These are phyloP conservation scores for Eimeria maxima DNA, from an alignment of 169 alveolate genomes.

Conservation along the genomic window DNA sequence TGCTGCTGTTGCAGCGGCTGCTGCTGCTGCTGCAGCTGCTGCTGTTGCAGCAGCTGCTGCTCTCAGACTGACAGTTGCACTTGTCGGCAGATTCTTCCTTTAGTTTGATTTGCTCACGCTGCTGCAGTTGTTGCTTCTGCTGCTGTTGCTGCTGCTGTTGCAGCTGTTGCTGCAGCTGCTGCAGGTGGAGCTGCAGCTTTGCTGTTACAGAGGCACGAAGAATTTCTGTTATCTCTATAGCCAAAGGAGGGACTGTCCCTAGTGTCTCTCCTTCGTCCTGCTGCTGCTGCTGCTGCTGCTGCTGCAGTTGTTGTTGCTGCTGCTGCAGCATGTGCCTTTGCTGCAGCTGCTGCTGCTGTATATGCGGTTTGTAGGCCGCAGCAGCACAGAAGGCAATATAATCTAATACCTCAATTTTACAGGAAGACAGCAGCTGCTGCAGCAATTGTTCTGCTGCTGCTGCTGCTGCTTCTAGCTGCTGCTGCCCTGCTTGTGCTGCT, in stretches of 20 bases:
- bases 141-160: constrained; percentile 45
- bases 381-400: constrained; percentile 55
- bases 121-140: constrained; percentile 26
- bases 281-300: constrained; percentile 65
- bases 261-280: constrained; percentile 7
- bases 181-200: constrained; percentile 65
- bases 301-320: constrained; percentile 39
- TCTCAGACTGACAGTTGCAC: not conserved
- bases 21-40: not conserved
- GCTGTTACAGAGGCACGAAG: constrained; percentile 15
- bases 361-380: constrained; percentile 33
- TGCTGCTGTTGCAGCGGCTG: constrained; percentile 15
- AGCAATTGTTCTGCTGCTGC: constrained; percentile 65
- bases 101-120: not conserved
- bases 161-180: constrained; percentile 51
- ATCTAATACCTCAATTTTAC: constrained; percentile 40
- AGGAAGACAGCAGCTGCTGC: constrained; percentile 58
- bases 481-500: constrained; percentile 44
- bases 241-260: constrained; percentile 47
- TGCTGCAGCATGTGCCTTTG: constrained; percentile 43
- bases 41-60: constrained; percentile 45
- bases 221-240: constrained; percentile 13
- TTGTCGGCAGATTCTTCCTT: not conserved
- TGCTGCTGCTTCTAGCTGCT: constrained; percentile 70
- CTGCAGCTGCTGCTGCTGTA: constrained; percentile 62